These are phyloP conservation scores for Trematosphaeria pertusa DNA, from an alignment of 2,329 filamentous ascomycete genomes.

Conservation along the genomic window DNA sequence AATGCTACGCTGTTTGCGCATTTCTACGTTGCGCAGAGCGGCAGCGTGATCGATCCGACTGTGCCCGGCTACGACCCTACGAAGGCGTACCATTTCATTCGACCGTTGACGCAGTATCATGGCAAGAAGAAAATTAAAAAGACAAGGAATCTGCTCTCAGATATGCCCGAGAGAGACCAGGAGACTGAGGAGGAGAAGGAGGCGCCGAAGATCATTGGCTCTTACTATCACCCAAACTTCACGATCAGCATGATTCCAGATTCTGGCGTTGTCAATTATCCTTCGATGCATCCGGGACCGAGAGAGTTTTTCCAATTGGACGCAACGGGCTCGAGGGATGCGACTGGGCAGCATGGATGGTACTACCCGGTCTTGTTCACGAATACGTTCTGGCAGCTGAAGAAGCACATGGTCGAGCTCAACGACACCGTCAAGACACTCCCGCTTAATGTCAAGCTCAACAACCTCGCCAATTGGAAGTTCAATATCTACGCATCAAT, in stretches of 20 bases:
- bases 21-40: conserved; percentile 83
- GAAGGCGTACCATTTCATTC: conserved; percentile 82
- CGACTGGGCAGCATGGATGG: conserved; percentile 86
- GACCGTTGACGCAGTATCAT: conserved; percentile 87
- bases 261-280: conserved; percentile 72
- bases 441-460: conserved; percentile 82
- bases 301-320: conserved; percentile 83
- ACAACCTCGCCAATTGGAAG: conserved; percentile 85
- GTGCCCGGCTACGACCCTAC: conserved; percentile 73
- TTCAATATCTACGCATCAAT: conserved; percentile 84
- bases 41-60: conserved; percentile 77
- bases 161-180: conserved; percentile 56
- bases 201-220: conserved; percentile 74
- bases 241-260: conserved; percentile 87
- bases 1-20: conserved; percentile 96
- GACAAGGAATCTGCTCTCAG: conserved; percentile 80
- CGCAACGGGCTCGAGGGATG: conserved; percentile 79
- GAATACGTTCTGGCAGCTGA: conserved; percentile 98
- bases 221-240: conserved; percentile 95
- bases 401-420: conserved; percentile 85
- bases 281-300: conserved; percentile 73
- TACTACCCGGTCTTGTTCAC: conserved; percentile 90
- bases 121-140: conserved; percentile 90
- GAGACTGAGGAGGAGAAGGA: conserved; percentile 59
- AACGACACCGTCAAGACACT: conserved; percentile 87